phyloP scores from a whole-genome alignment of 768 basidiomycete genomes.

The Chlorophyllum brunneum region DNA sequence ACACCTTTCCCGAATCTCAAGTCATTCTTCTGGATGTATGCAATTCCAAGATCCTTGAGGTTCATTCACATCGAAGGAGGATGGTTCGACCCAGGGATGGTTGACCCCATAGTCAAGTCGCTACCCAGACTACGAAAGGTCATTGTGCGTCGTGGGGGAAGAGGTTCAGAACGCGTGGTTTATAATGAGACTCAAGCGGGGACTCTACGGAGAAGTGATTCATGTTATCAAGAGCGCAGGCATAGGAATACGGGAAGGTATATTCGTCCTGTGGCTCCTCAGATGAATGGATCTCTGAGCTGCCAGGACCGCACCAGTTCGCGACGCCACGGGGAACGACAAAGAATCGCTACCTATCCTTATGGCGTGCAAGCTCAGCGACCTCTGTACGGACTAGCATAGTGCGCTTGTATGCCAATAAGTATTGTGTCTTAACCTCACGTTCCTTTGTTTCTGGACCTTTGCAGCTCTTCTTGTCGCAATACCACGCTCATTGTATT shows the following conservation, averaged over 20 bases:
- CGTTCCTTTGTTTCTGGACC: not conserved
- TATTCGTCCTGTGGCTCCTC: constrained; percentile 3
- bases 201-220: constrained; percentile 1
- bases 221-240: not conserved
- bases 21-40: constrained; percentile 43
- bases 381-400: not conserved
- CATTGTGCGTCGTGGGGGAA: constrained; percentile 22
- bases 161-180: constrained; percentile 15
- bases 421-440: not conserved
- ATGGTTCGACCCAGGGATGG: constrained; percentile 42
- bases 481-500: not conserved
- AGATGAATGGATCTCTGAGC: constrained; percentile 9
- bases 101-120: constrained; percentile 30
- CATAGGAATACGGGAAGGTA: not conserved
- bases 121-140: constrained; percentile 31
- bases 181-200: constrained; percentile 5
- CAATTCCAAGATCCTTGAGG: constrained; percentile 35
- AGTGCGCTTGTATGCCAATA: not conserved
- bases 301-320: not conserved
- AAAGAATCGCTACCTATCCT: constrained; percentile 5
- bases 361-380: constrained; percentile 1
- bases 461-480: not conserved
- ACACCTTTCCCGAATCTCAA: constrained; percentile 41
- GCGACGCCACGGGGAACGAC: constrained; percentile 9
- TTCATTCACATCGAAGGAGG: constrained; percentile 39